Percentiles rank a stretch among this genome's conserved stretches.
Evolutionary conservation across 345 rosid species (phyloP).

Genomic region (Eucalyptus camaldulensis): DNA sequence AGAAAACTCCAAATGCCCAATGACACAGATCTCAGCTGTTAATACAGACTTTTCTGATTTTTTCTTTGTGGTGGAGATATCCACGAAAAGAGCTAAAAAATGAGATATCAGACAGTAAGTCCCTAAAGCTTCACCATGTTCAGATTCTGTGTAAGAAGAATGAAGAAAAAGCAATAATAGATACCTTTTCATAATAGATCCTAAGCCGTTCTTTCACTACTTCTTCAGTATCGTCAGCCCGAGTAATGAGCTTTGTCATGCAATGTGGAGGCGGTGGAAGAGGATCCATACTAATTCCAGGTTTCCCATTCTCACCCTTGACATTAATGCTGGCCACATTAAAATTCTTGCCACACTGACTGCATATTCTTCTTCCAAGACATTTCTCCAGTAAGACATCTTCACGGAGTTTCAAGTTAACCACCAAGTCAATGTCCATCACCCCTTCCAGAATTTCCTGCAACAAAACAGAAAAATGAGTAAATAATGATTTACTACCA

Average conservation of each 20-base stretch:
- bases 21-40: background rate
- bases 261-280: conserved; percentile 83
- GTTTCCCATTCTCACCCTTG: conserved; percentile 66
- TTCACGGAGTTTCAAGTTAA: conserved; percentile 74
- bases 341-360: conserved; percentile 70
- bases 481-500: background rate
- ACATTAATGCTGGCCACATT: conserved; percentile 65
- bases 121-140: background rate
- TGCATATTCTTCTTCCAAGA: conserved; percentile 84
- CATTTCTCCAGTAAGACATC: conserved; percentile 84
- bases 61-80: background rate
- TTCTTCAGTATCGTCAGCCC: conserved; percentile 85
- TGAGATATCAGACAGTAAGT: background rate
- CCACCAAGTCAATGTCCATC: conserved; percentile 72
- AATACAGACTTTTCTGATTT: background rate
- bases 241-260: conserved; percentile 67
- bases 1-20: background rate
- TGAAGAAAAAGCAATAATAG: background rate
- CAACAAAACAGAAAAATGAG: background rate
- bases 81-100: background rate
- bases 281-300: conserved; percentile 81
- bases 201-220: conserved; percentile 83
- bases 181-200: conserved; percentile 66
- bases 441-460: conserved; percentile 83
- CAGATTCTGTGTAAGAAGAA: background rate